Conservation (phyloP, 2,329 filamentous ascomycete species). For the Diaporthe ampelina region DNA sequence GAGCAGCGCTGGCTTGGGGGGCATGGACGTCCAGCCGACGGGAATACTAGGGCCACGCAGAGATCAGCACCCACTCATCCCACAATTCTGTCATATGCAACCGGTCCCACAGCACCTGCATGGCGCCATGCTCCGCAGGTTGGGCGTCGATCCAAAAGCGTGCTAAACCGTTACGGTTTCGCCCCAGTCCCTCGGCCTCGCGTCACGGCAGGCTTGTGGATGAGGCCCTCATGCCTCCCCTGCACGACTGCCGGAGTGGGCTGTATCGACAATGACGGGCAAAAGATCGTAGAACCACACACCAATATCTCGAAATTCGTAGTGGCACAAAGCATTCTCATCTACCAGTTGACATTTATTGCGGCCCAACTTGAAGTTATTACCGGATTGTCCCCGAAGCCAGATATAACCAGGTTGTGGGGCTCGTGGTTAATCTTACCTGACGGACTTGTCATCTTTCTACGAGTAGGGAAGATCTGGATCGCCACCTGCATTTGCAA, state of each 20-base stretch:
- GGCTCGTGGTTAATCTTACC: slow-evolving; percentile 18
- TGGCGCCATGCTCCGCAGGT: slow-evolving; percentile 29
- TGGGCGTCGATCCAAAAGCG: slow-evolving; percentile 10
- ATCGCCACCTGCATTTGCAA: slow-evolving; percentile 11
- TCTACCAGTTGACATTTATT: background rate
- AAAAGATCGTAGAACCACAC: background rate
- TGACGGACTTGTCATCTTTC: background rate
- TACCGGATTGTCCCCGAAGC: slow-evolving; percentile 16
- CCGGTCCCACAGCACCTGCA: slow-evolving; percentile 4
- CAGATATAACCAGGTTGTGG: background rate
- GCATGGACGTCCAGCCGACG: background rate
- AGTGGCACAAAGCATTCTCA: background rate
- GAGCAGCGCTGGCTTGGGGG: background rate
- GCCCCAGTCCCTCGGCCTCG: slow-evolving; percentile 5
- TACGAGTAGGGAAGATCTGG: slow-evolving; percentile 17
- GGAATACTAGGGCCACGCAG: background rate
- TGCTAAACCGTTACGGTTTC: slow-evolving; percentile 12
- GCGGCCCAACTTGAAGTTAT: background rate
- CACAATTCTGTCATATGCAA: slow-evolving; percentile 27
- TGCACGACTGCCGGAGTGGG: background rate
- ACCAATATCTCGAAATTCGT: background rate
- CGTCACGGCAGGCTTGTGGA: background rate
- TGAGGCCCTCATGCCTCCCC: background rate
- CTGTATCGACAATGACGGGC: background rate
- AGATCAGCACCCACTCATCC: slow-evolving; percentile 26